Evolutionary conservation across 805 yeast genomes (phyloP).

Genomic region (Lipomyces japonicus): DNA sequence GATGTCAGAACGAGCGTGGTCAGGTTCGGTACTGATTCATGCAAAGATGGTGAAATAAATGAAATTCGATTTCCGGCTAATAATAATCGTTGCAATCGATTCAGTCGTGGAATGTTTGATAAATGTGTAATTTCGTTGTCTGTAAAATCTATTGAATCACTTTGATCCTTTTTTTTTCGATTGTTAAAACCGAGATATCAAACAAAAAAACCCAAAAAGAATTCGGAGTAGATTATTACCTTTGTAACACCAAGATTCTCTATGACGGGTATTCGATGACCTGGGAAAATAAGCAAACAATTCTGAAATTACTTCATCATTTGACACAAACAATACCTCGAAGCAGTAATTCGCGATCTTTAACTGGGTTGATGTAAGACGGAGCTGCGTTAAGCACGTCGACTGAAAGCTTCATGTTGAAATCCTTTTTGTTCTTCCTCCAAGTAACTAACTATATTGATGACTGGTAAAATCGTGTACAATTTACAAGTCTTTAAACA

Average conservation of each 20-base stretch:
- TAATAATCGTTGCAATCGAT: slow-evolving; percentile 51
- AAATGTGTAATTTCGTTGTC: slow-evolving; percentile 65
- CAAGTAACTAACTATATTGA: too few relatives aligned
- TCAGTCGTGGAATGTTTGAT: slow-evolving; percentile 47
- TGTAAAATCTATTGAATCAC: slow-evolving; percentile 65
- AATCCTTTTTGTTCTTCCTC: neutral
- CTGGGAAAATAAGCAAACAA: slow-evolving; percentile 5
- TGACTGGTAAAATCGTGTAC: too few relatives aligned
- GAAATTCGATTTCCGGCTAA: slow-evolving; percentile 60
- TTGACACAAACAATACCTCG: slow-evolving; percentile 35
- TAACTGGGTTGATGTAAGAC: slow-evolving; percentile 45
- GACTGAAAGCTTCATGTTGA: slow-evolving; percentile 54
- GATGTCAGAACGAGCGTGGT: slow-evolving; percentile 50
- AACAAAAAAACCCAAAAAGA: too few relatives aligned
- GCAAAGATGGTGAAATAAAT: slow-evolving; percentile 40
- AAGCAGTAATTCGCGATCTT: slow-evolving; percentile 43
- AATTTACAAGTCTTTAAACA: too few relatives aligned
- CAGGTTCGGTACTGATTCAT: slow-evolving; percentile 46
- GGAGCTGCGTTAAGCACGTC: slow-evolving; percentile 50
- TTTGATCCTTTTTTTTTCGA: slow-evolving; percentile 40
- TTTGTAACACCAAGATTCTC: slow-evolving; percentile 44
- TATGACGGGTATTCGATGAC: slow-evolving; percentile 41
- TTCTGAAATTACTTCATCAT: neutral
- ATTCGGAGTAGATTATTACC: too few relatives aligned
- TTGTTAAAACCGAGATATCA: neutral